Conservation (phyloP, 352 stramenopile genomes). For the Phytophthora colocasiae region DNA sequence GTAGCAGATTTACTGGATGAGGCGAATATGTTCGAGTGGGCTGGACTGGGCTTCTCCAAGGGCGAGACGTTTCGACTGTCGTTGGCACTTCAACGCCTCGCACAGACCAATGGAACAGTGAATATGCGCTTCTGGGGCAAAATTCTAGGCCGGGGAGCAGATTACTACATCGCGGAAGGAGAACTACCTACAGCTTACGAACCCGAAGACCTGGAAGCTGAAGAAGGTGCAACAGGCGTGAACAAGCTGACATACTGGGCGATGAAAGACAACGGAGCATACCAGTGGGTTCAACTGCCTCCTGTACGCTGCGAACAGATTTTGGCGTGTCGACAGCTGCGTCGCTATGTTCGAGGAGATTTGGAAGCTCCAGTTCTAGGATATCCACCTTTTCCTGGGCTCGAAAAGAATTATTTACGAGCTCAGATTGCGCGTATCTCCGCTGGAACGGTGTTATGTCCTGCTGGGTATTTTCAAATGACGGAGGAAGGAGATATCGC, state of each 20-base stretch:
- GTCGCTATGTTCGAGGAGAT: conserved; percentile 82
- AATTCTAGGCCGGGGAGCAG: conserved; percentile 67
- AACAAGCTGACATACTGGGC: conserved; percentile 94
- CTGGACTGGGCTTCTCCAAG: conserved; percentile 74
- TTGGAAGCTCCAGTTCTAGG: conserved; percentile 80
- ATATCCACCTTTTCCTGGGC: conserved; percentile 90
- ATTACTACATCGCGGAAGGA: conserved; percentile 90
- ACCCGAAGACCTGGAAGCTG: conserved; percentile 72
- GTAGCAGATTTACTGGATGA: conserved; percentile 79
- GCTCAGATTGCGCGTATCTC: conserved; percentile 92
- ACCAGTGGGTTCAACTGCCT: conserved; percentile 87
- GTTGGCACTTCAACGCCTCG: conserved; percentile 66
- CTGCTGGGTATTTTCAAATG: conserved; percentile 85
- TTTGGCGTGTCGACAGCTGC: conserved; percentile 76
- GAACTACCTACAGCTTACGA: conserved; percentile 55
- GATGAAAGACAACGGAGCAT: conserved; percentile 80
- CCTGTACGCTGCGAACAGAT: conserved; percentile 83
- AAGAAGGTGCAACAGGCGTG: conserved; percentile 67
- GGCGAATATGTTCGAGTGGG: conserved; percentile 87
- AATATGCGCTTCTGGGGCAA: conserved; percentile 92
- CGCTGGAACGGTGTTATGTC: conserved; percentile 79
- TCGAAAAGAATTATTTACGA: conserved; percentile 87
- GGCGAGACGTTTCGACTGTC: conserved; percentile 79
- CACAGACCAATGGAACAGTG: conserved; percentile 58
- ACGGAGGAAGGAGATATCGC: conserved; percentile 79